A percentile compares a stretch with the other conserved stretches of the same genome.
These are phyloP conservation scores for Boletus semigastroideus DNA, from an alignment of 1,284 basidiomycete genomes.

Conservation along the genomic window DNA sequence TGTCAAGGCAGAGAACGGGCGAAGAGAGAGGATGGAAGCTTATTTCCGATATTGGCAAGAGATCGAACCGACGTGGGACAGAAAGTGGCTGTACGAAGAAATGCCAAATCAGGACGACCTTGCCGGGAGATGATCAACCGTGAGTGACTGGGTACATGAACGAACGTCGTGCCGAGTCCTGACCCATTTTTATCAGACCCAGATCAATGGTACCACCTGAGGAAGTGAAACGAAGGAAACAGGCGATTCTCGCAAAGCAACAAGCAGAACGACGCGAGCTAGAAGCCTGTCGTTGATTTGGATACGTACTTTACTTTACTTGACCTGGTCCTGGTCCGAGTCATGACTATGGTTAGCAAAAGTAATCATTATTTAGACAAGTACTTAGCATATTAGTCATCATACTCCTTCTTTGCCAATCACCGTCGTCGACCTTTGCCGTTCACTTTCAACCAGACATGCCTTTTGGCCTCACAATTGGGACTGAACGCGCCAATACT, in stretches of 20 bases:
- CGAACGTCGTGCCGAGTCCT: background rate
- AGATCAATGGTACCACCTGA: conserved; percentile 1
- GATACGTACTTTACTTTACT: too few species aligned
- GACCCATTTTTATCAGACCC: conserved; percentile 1
- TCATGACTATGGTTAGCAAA: background rate
- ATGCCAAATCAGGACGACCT: background rate
- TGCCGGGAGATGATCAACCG: too few species aligned
- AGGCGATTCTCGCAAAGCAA: conserved; percentile 18
- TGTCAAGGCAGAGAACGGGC: conserved; percentile 20
- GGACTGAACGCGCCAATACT: conserved; percentile 70
- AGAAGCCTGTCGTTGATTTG: background rate
- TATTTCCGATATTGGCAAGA: conserved; percentile 33
- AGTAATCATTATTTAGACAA: conserved; percentile 8
- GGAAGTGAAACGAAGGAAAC: conserved; percentile 9
- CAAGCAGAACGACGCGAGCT: conserved; percentile 18
- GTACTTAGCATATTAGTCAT: conserved; percentile 31
- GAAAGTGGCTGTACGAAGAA: conserved; percentile 26
- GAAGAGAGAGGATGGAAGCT: conserved; percentile 30
- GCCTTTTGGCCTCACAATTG: conserved; percentile 76
- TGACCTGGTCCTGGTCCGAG: background rate
- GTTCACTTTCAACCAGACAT: conserved; percentile 39
- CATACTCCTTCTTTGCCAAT: conserved; percentile 25
- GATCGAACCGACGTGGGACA: conserved; percentile 23
- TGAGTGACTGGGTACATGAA: background rate
- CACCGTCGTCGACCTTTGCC: conserved; percentile 24